Evolutionary conservation across 352 stramenopile species (phyloP).

Genomic region (Phytophthora pisi): DNA sequence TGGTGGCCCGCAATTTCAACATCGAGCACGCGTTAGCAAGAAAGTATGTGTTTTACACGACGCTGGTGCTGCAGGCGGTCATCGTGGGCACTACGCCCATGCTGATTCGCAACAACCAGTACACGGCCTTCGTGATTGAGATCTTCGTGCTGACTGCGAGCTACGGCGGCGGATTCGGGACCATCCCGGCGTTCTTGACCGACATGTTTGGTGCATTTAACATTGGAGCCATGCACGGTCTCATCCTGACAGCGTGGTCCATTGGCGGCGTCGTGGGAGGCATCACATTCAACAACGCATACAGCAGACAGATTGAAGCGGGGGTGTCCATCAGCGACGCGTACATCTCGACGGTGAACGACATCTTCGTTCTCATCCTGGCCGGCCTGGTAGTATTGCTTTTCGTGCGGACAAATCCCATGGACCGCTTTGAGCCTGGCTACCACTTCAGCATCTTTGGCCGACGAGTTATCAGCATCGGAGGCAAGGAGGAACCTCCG

Average conservation of each 20-base stretch:
- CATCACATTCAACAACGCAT: slow-evolving; percentile 71
- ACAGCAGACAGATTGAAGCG: slow-evolving; percentile 39
- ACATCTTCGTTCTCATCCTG: slow-evolving; percentile 65
- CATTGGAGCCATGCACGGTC: slow-evolving; percentile 82
- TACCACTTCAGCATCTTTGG: slow-evolving; percentile 76
- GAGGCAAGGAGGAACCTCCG: slow-evolving; percentile 41
- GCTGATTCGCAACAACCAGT: slow-evolving; percentile 63
- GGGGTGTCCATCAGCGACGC: slow-evolving; percentile 50
- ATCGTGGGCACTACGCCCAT: slow-evolving; percentile 64
- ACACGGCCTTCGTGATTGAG: slow-evolving; percentile 58
- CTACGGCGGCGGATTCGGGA: slow-evolving; percentile 81
- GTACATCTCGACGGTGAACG: slow-evolving; percentile 74
- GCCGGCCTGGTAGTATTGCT: slow-evolving; percentile 55
- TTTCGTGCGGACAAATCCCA: slow-evolving; percentile 69
- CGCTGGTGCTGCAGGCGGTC: slow-evolving; percentile 57
- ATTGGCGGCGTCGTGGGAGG: slow-evolving; percentile 76
- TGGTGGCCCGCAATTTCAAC: slow-evolving; percentile 49
- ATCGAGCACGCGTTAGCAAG: slow-evolving; percentile 60
- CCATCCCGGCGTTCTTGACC: slow-evolving; percentile 77
- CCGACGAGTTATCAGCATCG: slow-evolving; percentile 61
- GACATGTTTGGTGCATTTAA: slow-evolving; percentile 88
- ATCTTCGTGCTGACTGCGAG: slow-evolving; percentile 74
- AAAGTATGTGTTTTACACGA: slow-evolving; percentile 70
- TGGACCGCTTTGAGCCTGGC: slow-evolving; percentile 67
- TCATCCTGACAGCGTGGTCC: slow-evolving; percentile 85